Conservation (phyloP, 2,329 filamentous ascomycete species). For the Epichloe aotearoae region DNA sequence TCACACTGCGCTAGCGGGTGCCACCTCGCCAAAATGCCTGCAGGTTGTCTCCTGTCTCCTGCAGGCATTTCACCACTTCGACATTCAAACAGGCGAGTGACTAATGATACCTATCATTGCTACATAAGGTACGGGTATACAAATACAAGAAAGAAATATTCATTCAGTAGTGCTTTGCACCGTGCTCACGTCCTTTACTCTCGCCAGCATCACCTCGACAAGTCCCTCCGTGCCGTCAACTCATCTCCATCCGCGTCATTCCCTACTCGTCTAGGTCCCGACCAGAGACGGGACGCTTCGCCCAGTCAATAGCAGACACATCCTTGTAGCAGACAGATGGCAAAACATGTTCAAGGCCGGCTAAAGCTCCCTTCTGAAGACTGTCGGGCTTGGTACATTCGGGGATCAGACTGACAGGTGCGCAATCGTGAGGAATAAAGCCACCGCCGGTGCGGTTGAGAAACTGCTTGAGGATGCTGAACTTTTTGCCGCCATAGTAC, state of each 20-base stretch:
- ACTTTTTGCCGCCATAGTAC: not conserved
- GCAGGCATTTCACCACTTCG: no score
- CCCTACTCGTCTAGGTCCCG: not conserved
- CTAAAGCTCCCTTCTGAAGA: not conserved
- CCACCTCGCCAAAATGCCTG: not conserved
- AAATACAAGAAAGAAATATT: no score
- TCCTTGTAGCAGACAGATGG: not conserved
- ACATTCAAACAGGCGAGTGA: no score
- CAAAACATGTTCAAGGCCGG: not conserved
- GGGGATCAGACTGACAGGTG: not conserved
- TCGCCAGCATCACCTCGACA: no score
- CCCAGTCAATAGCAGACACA: not conserved
- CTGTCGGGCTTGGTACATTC: not conserved
- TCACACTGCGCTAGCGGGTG: not conserved
- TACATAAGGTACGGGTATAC: no score
- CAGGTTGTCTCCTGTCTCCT: no score
- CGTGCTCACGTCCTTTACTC: no score
- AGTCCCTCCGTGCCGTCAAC: no score
- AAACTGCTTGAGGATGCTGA: not conserved
- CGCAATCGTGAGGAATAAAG: not conserved
- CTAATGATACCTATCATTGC: no score
- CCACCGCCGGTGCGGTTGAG: no score
- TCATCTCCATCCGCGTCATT: not conserved
- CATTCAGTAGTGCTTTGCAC: no score
- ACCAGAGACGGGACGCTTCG: not conserved